A percentile compares a stretch with the other conserved stretches of the same genome.
Conservation (phyloP, 1,139 yeast genomes). For the Pichia sp. region DNA sequence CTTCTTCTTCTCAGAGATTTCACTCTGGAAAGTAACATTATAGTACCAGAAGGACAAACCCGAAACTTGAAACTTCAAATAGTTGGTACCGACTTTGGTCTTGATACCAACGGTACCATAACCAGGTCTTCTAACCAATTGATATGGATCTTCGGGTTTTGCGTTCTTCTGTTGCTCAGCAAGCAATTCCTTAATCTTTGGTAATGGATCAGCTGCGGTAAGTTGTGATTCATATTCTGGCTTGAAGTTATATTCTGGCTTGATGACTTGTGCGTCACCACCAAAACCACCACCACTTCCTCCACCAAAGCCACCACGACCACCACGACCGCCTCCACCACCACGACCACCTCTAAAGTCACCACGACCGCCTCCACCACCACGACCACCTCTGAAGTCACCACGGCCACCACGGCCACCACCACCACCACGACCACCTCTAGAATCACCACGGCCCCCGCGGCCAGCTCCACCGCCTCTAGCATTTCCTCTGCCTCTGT, state of each 20-base stretch:
- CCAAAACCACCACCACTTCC: conserved; percentile 15
- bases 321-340: conserved; percentile 6
- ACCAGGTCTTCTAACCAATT: conserved; percentile 16
- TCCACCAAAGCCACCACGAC: conserved; percentile 10
- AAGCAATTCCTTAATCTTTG: conserved; percentile 10
- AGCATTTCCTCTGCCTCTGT: conserved; percentile 7
- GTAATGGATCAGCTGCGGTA: conserved; percentile 13
- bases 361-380: conserved; percentile 11
- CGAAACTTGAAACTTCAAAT: conserved; percentile 14
- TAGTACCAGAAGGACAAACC: conserved; percentile 16
- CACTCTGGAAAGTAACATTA: conserved; percentile 18
- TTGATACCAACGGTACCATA: conserved; percentile 19
- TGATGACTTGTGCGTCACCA: conserved; percentile 14
- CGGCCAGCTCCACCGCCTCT: conserved; percentile 10
- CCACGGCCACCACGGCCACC: conserved; percentile 11
- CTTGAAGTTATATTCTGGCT: conserved; percentile 16
- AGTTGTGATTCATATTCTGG: conserved; percentile 15
- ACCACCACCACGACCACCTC: conserved; percentile 4
- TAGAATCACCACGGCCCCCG: conserved; percentile 7
- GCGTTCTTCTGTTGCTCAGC: conserved; percentile 8
- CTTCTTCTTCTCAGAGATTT: conserved; percentile 14
- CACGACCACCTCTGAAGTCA: conserved; percentile 8
- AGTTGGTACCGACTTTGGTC: conserved; percentile 21
- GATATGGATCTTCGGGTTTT: conserved; percentile 13
- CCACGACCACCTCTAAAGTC: conserved; percentile 10